phyloP scores from a whole-genome alignment of 306 rosid species.

The Acacia acuminata region DNA sequence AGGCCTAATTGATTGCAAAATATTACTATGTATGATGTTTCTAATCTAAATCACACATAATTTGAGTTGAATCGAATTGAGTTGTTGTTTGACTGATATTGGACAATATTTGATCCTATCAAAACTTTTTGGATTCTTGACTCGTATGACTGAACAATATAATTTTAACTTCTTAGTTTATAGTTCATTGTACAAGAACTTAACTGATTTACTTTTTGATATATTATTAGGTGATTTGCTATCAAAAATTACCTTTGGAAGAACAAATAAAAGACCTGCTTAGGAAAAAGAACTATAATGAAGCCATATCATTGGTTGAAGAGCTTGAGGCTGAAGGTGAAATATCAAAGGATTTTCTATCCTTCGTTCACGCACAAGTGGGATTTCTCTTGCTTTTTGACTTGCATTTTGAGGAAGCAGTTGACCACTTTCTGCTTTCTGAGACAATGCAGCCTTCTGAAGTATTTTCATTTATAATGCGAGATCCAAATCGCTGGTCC shows the following conservation, averaged over 20 bases:
- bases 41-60: not conserved
- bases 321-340: constrained; percentile 91
- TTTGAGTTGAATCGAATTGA: constrained; percentile 6
- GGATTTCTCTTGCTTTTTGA: constrained; percentile 97
- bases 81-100: not conserved
- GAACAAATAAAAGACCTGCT: constrained; percentile 91
- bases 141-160: constrained; percentile 11
- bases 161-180: constrained; percentile 3
- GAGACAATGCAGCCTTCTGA: constrained; percentile 96
- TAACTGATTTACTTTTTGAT: constrained; percentile 18
- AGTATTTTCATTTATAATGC: constrained; percentile 92
- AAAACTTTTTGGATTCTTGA: not conserved
- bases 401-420: constrained; percentile 95
- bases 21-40: not conserved
- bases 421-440: constrained; percentile 86
- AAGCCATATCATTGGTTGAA: constrained; percentile 84
- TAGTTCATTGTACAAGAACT: constrained; percentile 15
- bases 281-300: constrained; percentile 86
- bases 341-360: constrained; percentile 82
- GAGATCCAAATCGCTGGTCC: constrained; percentile 99
- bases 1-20: not conserved
- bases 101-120: not conserved
- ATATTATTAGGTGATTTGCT: constrained; percentile 75
- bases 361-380: constrained; percentile 96
- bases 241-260: constrained; percentile 73